Conservation (phyloP, 2,329 filamentous ascomycete genomes). For the Aspergillus tubingensis region DNA sequence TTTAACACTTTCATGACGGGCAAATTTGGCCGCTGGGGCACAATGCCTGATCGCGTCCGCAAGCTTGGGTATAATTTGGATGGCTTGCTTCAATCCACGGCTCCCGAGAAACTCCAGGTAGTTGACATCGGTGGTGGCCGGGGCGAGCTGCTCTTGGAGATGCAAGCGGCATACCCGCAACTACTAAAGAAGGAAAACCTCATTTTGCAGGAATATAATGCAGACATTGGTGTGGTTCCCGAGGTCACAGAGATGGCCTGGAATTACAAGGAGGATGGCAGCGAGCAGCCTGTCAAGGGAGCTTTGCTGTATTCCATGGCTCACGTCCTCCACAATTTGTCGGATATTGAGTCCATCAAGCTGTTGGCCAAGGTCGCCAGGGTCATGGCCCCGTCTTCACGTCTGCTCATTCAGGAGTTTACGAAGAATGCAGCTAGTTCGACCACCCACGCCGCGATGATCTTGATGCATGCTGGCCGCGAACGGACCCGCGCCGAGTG, state of each 20-base stretch:
- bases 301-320: slow-evolving; percentile 38
- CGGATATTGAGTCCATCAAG: slow-evolving; percentile 39
- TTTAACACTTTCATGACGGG: slow-evolving; percentile 44
- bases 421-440: slow-evolving; percentile 40
- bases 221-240: slow-evolving; percentile 29
- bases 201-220: slow-evolving; percentile 41
- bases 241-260: slow-evolving; percentile 35
- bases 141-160: slow-evolving; percentile 40
- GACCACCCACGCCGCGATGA: slow-evolving; percentile 41
- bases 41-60: slow-evolving; percentile 34
- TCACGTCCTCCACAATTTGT: slow-evolving; percentile 42
- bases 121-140: slow-evolving; percentile 44
- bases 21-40: slow-evolving; percentile 39
- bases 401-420: slow-evolving; percentile 40
- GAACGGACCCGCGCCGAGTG: slow-evolving; percentile 39
- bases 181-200: slow-evolving; percentile 27
- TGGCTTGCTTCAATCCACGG: slow-evolving; percentile 20
- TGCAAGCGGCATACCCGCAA: slow-evolving; percentile 37
- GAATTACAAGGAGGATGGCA: slow-evolving; percentile 38
- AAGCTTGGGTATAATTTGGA: slow-evolving; percentile 37
- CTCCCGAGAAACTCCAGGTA: slow-evolving; percentile 24
- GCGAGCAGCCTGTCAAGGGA: slow-evolving; percentile 35
- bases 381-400: slow-evolving; percentile 37
- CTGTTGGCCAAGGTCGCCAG: slow-evolving; percentile 39
- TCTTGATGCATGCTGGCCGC: slow-evolving; percentile 37